Evolutionary conservation across 2,329 filamentous ascomycete species (phyloP).

Genomic region (Aspergillus arachidicola): DNA sequence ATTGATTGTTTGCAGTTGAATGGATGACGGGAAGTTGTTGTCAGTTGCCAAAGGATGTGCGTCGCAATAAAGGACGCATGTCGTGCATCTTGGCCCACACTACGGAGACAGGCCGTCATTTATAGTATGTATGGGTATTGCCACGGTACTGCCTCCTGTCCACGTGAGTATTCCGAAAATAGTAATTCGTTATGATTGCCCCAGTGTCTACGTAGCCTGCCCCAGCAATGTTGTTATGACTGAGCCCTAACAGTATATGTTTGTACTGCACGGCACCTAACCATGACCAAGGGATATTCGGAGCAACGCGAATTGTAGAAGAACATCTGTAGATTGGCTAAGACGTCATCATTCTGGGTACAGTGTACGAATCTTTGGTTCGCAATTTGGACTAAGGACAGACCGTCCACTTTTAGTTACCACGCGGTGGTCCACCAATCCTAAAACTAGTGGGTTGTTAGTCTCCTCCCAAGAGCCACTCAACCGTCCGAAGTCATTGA

Average conservation of each 20-base stretch:
- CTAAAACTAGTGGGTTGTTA: not conserved
- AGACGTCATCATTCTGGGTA: not conserved
- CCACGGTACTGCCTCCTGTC: not conserved
- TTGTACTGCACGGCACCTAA: not conserved
- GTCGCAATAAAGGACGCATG: not conserved
- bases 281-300: not conserved
- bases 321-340: not conserved
- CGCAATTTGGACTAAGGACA: not conserved
- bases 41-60: not conserved
- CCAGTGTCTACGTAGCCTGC: not conserved
- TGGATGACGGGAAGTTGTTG: conserved; percentile 2
- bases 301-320: not conserved
- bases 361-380: not conserved
- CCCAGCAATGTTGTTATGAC: not conserved
- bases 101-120: not conserved
- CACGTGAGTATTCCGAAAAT: not conserved
- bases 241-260: not conserved
- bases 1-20: not conserved
- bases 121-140: not conserved
- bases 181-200: not conserved
- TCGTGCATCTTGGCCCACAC: not conserved
- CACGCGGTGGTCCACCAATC: not conserved
- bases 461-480: too few species aligned
- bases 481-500: too few species aligned
- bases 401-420: not conserved